These are phyloP conservation scores for Starmerella etchellsii DNA, from an alignment of 805 yeast genomes.

Conservation along the genomic window DNA sequence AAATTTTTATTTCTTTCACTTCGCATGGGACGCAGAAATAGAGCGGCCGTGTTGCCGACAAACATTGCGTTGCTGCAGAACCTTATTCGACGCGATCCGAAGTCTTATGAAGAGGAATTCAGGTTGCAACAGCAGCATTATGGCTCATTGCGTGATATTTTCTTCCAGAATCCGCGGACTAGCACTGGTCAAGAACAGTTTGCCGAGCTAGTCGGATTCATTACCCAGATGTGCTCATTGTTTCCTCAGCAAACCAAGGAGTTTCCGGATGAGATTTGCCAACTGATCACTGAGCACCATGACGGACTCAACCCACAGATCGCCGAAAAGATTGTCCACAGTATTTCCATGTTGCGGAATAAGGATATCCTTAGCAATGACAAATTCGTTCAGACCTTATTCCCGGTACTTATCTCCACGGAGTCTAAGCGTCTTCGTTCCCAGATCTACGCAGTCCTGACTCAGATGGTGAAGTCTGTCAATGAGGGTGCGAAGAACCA, in stretches of 20 bases:
- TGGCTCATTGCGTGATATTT: constrained; percentile 78
- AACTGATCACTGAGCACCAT: constrained; percentile 60
- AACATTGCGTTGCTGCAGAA: constrained; percentile 86
- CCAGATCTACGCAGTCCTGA: constrained; percentile 67
- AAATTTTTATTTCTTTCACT: not conserved
- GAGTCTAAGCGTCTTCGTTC: constrained; percentile 70
- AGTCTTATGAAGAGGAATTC: constrained; percentile 87
- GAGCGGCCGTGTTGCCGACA: constrained; percentile 87
- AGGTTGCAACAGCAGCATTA: constrained; percentile 86
- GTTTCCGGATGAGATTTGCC: constrained; percentile 71
- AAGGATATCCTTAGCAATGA: constrained; percentile 71
- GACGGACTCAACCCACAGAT: constrained; percentile 70
- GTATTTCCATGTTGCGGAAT: constrained; percentile 80
- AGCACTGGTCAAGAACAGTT: constrained; percentile 55
- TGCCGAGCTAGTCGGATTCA: constrained; percentile 75
- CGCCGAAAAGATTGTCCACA: constrained; percentile 81
- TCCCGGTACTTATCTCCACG: constrained; percentile 63
- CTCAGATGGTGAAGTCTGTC: constrained; percentile 64
- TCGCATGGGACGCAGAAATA: constrained; percentile 68
- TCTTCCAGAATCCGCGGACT: constrained; percentile 54
- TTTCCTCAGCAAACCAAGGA: constrained; percentile 77
- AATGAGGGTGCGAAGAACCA: constrained; percentile 85
- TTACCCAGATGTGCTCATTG: constrained; percentile 81
- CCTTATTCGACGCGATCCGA: constrained; percentile 85
- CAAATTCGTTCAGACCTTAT: constrained; percentile 66